Evolutionary conservation across 371 early-diverging fungal species (phyloP).

Genomic region (Nematocida sp.): DNA sequence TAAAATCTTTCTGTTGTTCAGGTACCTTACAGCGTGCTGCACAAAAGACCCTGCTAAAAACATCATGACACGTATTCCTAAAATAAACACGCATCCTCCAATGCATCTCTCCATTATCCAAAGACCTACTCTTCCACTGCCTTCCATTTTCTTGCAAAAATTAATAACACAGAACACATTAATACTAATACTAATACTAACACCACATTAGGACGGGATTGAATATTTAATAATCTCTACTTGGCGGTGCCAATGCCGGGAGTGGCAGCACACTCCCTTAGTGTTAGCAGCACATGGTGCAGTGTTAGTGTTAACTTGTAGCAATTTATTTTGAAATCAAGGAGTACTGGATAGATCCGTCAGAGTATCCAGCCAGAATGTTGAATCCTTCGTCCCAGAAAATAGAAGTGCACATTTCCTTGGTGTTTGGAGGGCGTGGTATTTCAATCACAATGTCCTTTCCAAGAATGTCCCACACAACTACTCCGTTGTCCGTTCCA

Average conservation of each 20-base stretch:
- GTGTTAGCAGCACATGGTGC: too few relatives aligned
- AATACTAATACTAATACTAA: too few relatives aligned
- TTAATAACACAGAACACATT: too few relatives aligned
- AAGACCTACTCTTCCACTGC: too few relatives aligned
- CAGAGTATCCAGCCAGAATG: slow-evolving; percentile 92
- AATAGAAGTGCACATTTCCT: slow-evolving; percentile 72
- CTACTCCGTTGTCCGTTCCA: slow-evolving; percentile 85
- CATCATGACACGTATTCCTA: not conserved
- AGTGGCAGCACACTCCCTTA: too few relatives aligned
- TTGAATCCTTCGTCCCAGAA: slow-evolving; percentile 93
- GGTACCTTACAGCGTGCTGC: not conserved
- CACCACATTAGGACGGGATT: too few relatives aligned
- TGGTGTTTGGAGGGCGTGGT: slow-evolving; percentile 72
- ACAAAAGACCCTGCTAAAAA: not conserved
- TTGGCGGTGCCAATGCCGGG: too few relatives aligned
- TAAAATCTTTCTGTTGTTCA: slow-evolving; percentile 10
- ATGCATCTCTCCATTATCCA: too few relatives aligned
- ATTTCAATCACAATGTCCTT: slow-evolving; percentile 88
- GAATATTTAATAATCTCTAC: too few relatives aligned
- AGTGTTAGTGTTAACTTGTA: too few relatives aligned
- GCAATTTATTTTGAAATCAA: slow-evolving; percentile 48
- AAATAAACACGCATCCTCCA: not conserved
- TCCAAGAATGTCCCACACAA: slow-evolving; percentile 95
- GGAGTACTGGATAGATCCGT: slow-evolving; percentile 71
- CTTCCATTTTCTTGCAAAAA: too few relatives aligned